phyloP scores from a whole-genome alignment of 345 rosid genomes.

The Sapria himalayana region DNA sequence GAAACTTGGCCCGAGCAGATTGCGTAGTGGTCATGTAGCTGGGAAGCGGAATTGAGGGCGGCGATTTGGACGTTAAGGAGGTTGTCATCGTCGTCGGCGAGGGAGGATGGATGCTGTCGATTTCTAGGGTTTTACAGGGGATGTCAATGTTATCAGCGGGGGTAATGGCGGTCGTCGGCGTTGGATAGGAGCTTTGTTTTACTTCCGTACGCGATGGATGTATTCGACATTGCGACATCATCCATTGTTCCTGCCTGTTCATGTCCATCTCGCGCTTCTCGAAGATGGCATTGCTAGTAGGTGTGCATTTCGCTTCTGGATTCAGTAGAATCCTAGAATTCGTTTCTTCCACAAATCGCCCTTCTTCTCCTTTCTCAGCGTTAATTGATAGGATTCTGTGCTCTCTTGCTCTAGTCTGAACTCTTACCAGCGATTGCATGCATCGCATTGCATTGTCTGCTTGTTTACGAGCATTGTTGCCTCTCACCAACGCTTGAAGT shows the following conservation, averaged over 20 bases:
- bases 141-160: conserved; percentile 36
- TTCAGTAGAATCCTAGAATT: too few relatives aligned
- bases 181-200: conserved; percentile 18
- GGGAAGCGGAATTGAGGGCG: conserved; percentile 21
- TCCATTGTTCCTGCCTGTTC: conserved; percentile 19
- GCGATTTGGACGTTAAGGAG: too few relatives aligned
- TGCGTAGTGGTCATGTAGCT: conserved; percentile 85
- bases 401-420: conserved; percentile 76
- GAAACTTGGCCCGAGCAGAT: conserved; percentile 73
- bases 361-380: conserved; percentile 17
- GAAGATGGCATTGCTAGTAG: too few relatives aligned
- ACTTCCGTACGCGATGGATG: too few relatives aligned
- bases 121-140: conserved; percentile 75
- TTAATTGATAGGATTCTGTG: conserved; percentile 48
- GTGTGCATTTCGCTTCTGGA: too few relatives aligned
- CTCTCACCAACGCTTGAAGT: conserved; percentile 87
- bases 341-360: conserved; percentile 20
- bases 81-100: conserved; percentile 20
- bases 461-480: conserved; percentile 82
- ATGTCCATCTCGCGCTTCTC: conserved; percentile 15
- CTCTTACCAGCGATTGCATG: conserved; percentile 92
- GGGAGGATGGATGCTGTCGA: conserved; percentile 31
- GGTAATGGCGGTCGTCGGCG: conserved; percentile 28
- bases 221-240: too few relatives aligned
- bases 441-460: conserved; percentile 95